Evolutionary conservation across 331 rosid species (phyloP), one percentile per base, ranked within the genome.

Genomic region (Cucumis variabilis): DNA sequence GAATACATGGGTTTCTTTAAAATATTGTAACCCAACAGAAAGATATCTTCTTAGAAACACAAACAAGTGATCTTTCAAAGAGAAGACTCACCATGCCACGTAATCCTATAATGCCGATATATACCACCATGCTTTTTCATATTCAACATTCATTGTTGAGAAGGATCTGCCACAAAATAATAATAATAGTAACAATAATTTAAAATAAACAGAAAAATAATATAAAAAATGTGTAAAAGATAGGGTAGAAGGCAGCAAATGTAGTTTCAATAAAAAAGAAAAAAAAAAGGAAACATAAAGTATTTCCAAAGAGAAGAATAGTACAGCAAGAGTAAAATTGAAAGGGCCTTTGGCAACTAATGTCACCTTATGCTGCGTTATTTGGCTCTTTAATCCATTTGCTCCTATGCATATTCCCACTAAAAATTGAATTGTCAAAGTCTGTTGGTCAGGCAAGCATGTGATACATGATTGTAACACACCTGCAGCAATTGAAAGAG

Each of bases 281-380:
- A 81, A 81, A 81, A 81, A 58, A 6, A 82, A 82, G 53, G 67
- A 24, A 82, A 82, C 55, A 60, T 33, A 82, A 28, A 17, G 71
- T 58, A 28, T 28, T 19, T 62, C 72, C 72, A 82, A 82, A 60
- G 55, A 82, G 85, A 30, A 60, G 17, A 82, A 30, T 82, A 51
- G 37, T 60, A 82, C 51, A 3, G 25, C 16, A 23, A 80, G 69
- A 55, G 85, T 16, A 79, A 17, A 30, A 28, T 11, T 11, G 68
- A 27, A 80, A 80, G 69, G 27, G 68, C 44, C 85, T 62, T 82
- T 27, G 11, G 72, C 72, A 37, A 19, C 85, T 82, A 33, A 33
- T 20, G 2, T 33, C 72, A 33, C 23, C 50, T 60, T 30, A 82
- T 82, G 71, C 85, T 30, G 15, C 41, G 21, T 60, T 28, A 23